Base-by-base conservation (phyloP, 257 asterid species). In the Solanum dulcamara region DNA sequence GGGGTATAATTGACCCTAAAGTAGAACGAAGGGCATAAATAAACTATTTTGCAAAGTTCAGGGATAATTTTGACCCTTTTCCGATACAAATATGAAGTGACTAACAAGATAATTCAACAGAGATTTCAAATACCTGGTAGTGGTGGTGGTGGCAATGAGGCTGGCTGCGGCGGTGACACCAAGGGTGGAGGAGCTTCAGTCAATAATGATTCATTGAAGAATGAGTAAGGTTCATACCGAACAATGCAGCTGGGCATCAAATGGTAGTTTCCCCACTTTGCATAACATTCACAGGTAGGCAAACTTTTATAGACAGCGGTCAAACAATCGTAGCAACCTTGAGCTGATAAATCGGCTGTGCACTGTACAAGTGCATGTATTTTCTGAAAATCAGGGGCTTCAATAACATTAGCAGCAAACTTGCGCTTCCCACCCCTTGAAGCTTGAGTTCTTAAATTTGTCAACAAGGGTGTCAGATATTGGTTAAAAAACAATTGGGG, bases 341-440 rank as follows among this genome's bases (percentile, higher is more conserved):
- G 75, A 1, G 33, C 14, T 0, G 88, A 81, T 59, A 87, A 70
- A 48, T 89, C 91, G 2, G 91, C 87, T 4, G 88, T 89, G 60
- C 91, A 89, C 85, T 87, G 90, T 64, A 62, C 70, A 62, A 62
- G 20, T 62, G 70, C 57, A 85, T 4, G 35, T 2, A 86, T 55
- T 4, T 51, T 57, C 74, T 15, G 38, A 59, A 40, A 55, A 24
- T 84, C n/a, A 26, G 4, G 71, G 10, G 4, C 37, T 0, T 2
- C 6, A 62, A 17, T 26, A 26, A 28, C 7, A 62, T 13, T 28
- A 26, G 22, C 37, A 4, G 88, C 83, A 28, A 64, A 77, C 80
- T 86, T 86, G 22, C 11, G 70, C 18, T 64, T 40, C 20, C 82
- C 83, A 13, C 88, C 88, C 8, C 0, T 20, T 11, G 85, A n/a